Base-by-base conservation (phyloP, 179 eudicot genomes). In the Kewa caespitosa region DNA sequence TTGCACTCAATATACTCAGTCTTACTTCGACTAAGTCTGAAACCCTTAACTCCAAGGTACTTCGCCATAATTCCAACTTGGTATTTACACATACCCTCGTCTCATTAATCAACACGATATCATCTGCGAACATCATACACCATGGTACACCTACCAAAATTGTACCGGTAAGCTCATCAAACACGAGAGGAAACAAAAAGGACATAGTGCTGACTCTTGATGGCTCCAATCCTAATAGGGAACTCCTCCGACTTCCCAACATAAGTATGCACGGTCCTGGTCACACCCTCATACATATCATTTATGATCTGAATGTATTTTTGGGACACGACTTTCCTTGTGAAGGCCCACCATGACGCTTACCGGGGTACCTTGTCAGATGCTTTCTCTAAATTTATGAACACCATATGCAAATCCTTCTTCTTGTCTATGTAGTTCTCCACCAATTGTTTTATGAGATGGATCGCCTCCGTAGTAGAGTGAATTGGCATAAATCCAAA, bases 61-160 rank as follows among this genome's bases (percentile, higher is more conserved):
- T n/a, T 54, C n/a, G 60, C n/a, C 60, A 54, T n/a, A 14, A 13
- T 23, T 54, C 60, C 5, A 54, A 23, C 60, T 54, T 54, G 7
- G 60, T 6, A 11, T 8, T 22, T 9, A 54, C 60, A 8, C 60
- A 14, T 54, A n/a, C 60, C 6, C 60, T 11, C 22, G n/a, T 54
- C 60, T 54, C 60, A 54, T 54, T n/a, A 13, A 54, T n/a, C 60
- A 54, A 23, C 6, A 54, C 25, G 22, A 54, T 8, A 54, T 22
- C 11, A 54, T 54, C 60, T n/a, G n/a, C 60, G 22, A 54, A 54
- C 60, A 54, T 54, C n/a, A 54, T 54, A n/a, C 60, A 54, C 60
- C 60, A 54, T 54, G 60, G 60, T 54, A 54, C 60, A 54, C n/a
- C 60, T 13, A 9, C 60, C 22, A 13, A n/a, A 23, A 54, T 54